A percentile compares a stretch with the other conserved stretches of the same genome.
These are phyloP conservation scores for Beauveria varroae DNA, from an alignment of 2,329 filamentous ascomycete species.

Conservation along the genomic window DNA sequence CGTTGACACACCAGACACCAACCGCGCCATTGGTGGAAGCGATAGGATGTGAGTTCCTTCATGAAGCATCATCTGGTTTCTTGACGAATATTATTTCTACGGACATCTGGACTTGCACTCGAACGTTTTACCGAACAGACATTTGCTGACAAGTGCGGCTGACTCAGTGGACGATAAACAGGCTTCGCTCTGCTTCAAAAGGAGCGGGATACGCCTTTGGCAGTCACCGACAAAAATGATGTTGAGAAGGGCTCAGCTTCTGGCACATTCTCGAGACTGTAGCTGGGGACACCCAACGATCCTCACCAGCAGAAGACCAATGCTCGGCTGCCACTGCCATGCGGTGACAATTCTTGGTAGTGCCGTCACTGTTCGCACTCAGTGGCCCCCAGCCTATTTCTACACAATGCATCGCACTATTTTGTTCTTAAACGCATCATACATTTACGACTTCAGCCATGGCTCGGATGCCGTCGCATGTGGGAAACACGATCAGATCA, in stretches of 20 bases:
- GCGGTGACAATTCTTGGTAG: not conserved
- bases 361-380: not conserved
- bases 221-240: conserved; percentile 28
- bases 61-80: conserved; percentile 43
- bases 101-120: conserved; percentile 70
- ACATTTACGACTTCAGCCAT: conserved; percentile 28
- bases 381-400: not conserved
- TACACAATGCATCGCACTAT: conserved; percentile 27
- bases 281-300: not conserved
- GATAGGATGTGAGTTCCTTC: conserved; percentile 89
- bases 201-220: conserved; percentile 45
- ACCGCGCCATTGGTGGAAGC: conserved; percentile 69
- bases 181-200: conserved; percentile 77
- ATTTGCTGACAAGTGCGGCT: conserved; percentile 67
- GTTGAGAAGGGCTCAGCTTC: conserved; percentile 18
- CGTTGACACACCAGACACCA: conserved; percentile 63
- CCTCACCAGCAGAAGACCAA: not conserved
- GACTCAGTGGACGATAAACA: conserved; percentile 79
- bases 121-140: conserved; percentile 66
- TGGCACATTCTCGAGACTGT: conserved; percentile 11
- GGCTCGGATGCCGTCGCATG: conserved; percentile 29
- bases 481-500: not conserved
- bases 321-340: not conserved
- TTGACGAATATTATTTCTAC: conserved; percentile 51
- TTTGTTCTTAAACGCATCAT: conserved; percentile 35